phyloP scores from a whole-genome alignment of 2,329 filamentous ascomycete genomes.

The Fusarium azukiicola region DNA sequence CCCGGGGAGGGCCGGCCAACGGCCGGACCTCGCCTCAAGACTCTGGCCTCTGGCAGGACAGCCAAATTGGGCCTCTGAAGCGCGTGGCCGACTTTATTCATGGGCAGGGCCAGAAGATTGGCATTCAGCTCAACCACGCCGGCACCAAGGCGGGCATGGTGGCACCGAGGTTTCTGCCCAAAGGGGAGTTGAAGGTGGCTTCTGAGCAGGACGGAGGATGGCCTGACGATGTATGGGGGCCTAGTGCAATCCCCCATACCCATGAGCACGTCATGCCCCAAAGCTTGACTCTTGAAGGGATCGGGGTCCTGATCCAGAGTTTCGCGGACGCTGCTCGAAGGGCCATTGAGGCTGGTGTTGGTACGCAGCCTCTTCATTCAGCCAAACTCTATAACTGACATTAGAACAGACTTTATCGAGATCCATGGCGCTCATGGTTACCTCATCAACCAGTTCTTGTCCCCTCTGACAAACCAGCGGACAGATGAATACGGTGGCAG shows the following conservation, averaged over 20 bases:
- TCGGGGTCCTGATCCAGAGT: background rate
- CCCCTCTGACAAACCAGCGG: conserved; percentile 68
- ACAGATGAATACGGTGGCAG: conserved; percentile 82
- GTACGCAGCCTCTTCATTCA: background rate
- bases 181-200: background rate
- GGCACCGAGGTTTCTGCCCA: background rate
- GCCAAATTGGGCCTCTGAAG: conserved; percentile 86
- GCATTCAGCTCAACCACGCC: conserved; percentile 90
- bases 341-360: background rate
- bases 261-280: background rate
- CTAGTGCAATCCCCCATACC: conserved; percentile 3
- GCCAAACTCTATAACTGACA: background rate
- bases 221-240: conserved; percentile 1
- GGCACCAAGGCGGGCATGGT: conserved; percentile 80
- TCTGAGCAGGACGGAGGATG: background rate
- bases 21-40: conserved; percentile 92
- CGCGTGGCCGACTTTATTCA: conserved; percentile 89
- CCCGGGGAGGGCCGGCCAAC: no score
- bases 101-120: conserved; percentile 86
- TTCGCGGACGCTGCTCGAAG: background rate
- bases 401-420: background rate
- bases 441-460: conserved; percentile 82
- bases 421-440: conserved; percentile 79
- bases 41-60: conserved; percentile 89
- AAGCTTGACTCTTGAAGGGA: background rate